phyloP scores from a whole-genome alignment of 2,329 filamentous ascomycete genomes.

The Claviceps monticola region DNA sequence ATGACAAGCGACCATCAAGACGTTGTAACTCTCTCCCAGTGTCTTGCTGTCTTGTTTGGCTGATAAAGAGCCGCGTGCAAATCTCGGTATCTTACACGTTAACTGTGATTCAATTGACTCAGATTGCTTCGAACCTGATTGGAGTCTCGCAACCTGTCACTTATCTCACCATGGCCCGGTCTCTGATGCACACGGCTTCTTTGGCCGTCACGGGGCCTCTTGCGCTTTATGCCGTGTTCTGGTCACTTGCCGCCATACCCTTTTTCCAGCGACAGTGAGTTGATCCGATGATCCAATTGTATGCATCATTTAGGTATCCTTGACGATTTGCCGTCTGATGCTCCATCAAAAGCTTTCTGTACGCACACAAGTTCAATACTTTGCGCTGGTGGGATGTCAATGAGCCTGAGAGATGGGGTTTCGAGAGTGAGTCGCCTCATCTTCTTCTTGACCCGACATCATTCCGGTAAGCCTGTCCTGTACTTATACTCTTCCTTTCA shows the following conservation, averaged over 20 bases:
- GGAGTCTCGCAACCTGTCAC: neutral
- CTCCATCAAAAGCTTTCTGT: conserved; percentile 49
- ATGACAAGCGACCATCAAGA: no score
- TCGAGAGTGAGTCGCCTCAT: conserved; percentile 47
- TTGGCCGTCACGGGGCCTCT: conserved; percentile 38
- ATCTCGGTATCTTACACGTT: neutral
- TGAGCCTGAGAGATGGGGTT: conserved; percentile 70
- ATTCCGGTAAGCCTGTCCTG: neutral
- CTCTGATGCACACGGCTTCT: conserved; percentile 17
- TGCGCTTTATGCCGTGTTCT: conserved; percentile 50
- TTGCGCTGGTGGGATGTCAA: conserved; percentile 59
- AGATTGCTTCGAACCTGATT: neutral
- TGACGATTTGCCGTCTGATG: neutral
- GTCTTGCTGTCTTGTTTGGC: neutral
- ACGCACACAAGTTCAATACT: conserved; percentile 68
- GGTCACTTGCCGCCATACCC: conserved; percentile 53
- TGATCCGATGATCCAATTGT: neutral
- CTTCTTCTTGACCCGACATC: neutral
- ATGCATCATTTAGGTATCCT: neutral
- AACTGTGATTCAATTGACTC: neutral
- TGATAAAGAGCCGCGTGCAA: neutral
- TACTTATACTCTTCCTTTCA: neutral
- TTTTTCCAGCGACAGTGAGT: conserved; percentile 69
- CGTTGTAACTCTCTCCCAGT: no score
- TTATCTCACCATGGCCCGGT: conserved; percentile 7